Evolutionary conservation across 139 green algal species (phyloP), one percentile per base, ranked within the genome.

Genomic region (Chlamydomonas eustigma): DNA sequence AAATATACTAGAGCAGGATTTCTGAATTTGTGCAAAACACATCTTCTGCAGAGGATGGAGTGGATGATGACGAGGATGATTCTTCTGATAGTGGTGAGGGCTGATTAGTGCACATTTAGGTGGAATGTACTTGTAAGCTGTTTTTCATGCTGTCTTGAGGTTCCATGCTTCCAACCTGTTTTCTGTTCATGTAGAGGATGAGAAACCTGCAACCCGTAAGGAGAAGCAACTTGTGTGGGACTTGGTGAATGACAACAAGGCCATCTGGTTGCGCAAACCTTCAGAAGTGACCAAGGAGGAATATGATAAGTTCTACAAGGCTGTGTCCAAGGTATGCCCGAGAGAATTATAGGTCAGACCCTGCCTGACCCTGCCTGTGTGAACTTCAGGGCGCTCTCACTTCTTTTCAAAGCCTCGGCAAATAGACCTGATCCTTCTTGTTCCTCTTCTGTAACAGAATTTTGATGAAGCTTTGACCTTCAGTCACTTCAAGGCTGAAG

Each of bases 291-390:
- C 78, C 0, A 82, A 93, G 2, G 92, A 97, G 73, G 96, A 99
- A 86, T 98, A 99, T 75, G 50, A 89, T 67, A 95, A 95, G 78
- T 99, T 99, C 86, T 99, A 96, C 89, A 93, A 97, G 84, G 91
- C 90, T 1, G 58, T 99, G 3, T 80, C 85, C 72, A 97, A 98
- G 90, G 88, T 91, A 51, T 12, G 44, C 18, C 44, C 12, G 12
- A 18, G 44, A 58, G 12, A 18, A 12, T 58, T 12, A 12, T 58
- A 12, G 44, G 44, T 58, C 44, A 12, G 44, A n/a, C n/a, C n/a
- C 44, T 58, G 44, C 12, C 12, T 58, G 44, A 58, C 12, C 12
- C 44, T 58, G 18, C 12, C 12, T 18, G 44, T 28, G 44, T 18
- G 18, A 28, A 18, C 44, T 58, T 18, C 44, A 58, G 12, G 44